These are phyloP conservation scores for Aurinia saxatilis DNA, from an alignment of 345 rosid species.

Conservation along the genomic window DNA sequence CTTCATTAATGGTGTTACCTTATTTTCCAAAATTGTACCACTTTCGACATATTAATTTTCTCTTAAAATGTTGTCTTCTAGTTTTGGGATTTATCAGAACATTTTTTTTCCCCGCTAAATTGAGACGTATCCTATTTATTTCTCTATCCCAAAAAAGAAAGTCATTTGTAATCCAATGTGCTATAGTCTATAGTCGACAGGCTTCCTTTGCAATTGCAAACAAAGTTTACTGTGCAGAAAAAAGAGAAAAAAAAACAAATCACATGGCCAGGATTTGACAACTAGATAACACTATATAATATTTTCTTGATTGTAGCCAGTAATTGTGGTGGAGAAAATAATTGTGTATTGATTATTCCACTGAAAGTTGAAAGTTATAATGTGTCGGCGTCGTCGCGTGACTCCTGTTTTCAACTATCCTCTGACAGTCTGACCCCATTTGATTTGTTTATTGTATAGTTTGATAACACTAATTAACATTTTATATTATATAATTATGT, in stretches of 20 bases:
- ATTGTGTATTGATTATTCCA: conserved; percentile 7
- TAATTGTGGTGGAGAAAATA: neutral
- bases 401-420: conserved; percentile 12
- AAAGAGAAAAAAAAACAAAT: conserved; percentile 8
- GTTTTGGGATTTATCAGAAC: too few species aligned
- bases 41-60: neutral
- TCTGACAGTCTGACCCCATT: conserved; percentile 12
- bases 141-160: neutral
- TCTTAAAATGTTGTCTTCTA: too few species aligned
- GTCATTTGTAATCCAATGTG: neutral
- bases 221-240: conserved; percentile 1
- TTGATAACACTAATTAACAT: neutral
- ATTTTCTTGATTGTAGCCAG: conserved; percentile 7
- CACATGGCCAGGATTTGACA: conserved; percentile 21
- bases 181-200: neutral
- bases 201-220: conserved; percentile 2
- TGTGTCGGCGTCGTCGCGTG: conserved; percentile 17
- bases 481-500: conserved; percentile 9
- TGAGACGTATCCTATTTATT: neutral
- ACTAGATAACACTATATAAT: neutral
- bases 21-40: too few species aligned
- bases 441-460: neutral
- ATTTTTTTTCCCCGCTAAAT: neutral
- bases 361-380: neutral
- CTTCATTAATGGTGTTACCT: too few species aligned